phyloP scores from a whole-genome alignment of 2,329 filamentous ascomycete species.

The Phyllosticta citribraziliensis region DNA sequence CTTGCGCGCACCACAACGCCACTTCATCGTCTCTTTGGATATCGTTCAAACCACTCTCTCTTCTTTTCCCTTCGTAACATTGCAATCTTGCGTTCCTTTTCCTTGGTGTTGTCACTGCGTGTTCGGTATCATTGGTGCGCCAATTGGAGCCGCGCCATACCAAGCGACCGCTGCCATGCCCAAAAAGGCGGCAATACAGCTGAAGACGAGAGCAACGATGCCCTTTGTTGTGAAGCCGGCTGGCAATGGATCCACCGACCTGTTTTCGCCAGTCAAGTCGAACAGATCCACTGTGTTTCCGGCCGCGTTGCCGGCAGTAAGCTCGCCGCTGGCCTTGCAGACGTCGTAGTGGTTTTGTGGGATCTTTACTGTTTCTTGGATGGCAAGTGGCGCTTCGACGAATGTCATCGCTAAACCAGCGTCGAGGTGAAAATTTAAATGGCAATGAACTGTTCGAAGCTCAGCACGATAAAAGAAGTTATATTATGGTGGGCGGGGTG shows the following conservation, averaged over 20 bases:
- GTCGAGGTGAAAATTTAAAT: conserved; percentile 12
- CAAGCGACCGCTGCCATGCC: conserved; percentile 58
- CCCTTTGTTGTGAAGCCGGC: conserved; percentile 61
- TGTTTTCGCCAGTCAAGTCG: conserved; percentile 36
- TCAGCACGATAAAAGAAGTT: conserved; percentile 18
- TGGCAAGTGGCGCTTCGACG: conserved; percentile 38
- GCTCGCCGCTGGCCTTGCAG: conserved; percentile 43
- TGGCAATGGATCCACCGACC: conserved; percentile 39
- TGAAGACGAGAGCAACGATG: conserved; percentile 66
- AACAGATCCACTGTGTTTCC: conserved; percentile 53
- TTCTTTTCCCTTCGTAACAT: background rate
- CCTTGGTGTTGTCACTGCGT: background rate
- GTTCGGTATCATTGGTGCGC: background rate
- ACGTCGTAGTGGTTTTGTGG: conserved; percentile 48
- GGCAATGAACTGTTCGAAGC: conserved; percentile 15
- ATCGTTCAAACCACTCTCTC: background rate
- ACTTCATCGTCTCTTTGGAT: background rate
- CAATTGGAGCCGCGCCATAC: conserved; percentile 45
- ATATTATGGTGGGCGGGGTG: too few species aligned
- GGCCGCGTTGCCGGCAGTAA: conserved; percentile 57
- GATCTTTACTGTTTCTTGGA: conserved; percentile 49
- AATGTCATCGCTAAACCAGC: conserved; percentile 36
- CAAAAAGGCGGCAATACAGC: conserved; percentile 55
- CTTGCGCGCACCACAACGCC: background rate
- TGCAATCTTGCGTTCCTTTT: background rate